Conservation (phyloP, 768 basidiomycete genomes). For the Dioszegia hungarica region DNA sequence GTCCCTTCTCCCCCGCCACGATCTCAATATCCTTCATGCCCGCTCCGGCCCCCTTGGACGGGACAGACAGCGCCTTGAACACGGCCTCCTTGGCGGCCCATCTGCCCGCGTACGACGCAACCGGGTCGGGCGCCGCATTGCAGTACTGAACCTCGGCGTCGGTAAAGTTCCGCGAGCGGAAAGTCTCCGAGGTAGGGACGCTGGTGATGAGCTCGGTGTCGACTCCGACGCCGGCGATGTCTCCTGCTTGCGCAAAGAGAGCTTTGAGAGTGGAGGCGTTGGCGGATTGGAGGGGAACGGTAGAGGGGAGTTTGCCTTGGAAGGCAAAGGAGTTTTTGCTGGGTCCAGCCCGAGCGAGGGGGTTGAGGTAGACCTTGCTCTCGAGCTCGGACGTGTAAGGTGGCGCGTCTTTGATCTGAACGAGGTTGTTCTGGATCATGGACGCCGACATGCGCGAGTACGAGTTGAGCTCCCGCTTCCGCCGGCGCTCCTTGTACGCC, state of each 20-base stretch:
- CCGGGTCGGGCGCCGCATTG: constrained; percentile 71
- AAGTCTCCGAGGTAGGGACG: constrained; percentile 84
- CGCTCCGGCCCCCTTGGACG: constrained; percentile 86
- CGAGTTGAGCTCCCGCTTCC: constrained; percentile 57
- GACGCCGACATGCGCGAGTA: constrained; percentile 69
- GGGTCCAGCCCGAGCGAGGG: constrained; percentile 79
- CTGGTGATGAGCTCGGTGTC: constrained; percentile 79
- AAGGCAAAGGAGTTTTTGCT: constrained; percentile 81
- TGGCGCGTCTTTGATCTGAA: constrained; percentile 89
- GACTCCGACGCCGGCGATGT: constrained; percentile 68
- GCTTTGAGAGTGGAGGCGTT: constrained; percentile 66
- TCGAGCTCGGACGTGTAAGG: constrained; percentile 85
- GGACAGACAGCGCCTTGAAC: constrained; percentile 89
- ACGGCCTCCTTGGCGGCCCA: constrained; percentile 95
- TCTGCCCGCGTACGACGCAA: constrained; percentile 88
- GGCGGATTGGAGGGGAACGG: constrained; percentile 56
- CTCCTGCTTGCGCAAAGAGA: constrained; percentile 53
- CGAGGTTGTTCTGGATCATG: constrained; percentile 88
- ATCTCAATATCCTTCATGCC: constrained; percentile 98
- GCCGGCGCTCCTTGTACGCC: constrained; percentile 61
- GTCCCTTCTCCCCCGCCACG: constrained; percentile 67
- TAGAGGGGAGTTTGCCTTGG: constrained; percentile 58
- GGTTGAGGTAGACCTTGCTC: constrained; percentile 79
- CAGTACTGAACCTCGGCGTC: constrained; percentile 82
- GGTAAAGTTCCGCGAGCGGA: constrained; percentile 89